Evolutionary conservation across 2,329 filamentous ascomycete species (phyloP).

Genomic region (Bimuria novae-zelandiae): DNA sequence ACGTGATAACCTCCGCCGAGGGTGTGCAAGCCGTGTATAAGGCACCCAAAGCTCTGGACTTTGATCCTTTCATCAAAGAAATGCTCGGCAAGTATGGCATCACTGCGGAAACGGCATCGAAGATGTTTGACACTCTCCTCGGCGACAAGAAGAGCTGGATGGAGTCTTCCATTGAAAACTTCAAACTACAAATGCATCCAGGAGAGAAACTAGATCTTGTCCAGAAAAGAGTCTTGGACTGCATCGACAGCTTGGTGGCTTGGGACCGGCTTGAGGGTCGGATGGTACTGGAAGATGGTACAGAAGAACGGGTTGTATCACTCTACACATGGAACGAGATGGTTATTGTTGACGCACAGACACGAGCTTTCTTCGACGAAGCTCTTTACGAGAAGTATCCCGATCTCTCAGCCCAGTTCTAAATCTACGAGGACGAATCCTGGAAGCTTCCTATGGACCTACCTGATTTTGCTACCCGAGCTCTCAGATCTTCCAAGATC

Average conservation of each 20-base stretch:
- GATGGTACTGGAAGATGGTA: conserved; percentile 3
- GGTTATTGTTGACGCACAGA: conserved; percentile 7
- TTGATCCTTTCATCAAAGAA: conserved; percentile 5
- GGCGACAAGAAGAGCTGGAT: conserved; percentile 1
- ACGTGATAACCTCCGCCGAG: conserved; percentile 2
- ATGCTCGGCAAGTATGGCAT: conserved; percentile 5
- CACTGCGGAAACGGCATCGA: background rate
- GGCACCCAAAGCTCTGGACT: conserved; percentile 4
- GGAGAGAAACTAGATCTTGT: conserved; percentile 1
- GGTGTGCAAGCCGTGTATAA: conserved; percentile 3
- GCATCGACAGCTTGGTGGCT: background rate
- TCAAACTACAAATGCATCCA: conserved; percentile 1
- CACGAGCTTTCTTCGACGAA: conserved; percentile 6
- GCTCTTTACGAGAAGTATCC: conserved; percentile 5
- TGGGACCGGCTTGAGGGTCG: background rate
- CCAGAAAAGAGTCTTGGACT: background rate
- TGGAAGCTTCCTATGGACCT: conserved; percentile 5
- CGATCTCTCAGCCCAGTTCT: background rate
- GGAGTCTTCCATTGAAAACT: background rate
- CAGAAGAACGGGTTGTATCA: conserved; percentile 1
- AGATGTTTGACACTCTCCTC: background rate
- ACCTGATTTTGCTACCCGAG: background rate
- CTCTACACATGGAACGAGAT: background rate
- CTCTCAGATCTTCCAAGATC: background rate
- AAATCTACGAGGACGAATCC: conserved; percentile 4